phyloP scores from a whole-genome alignment of 73 alveolate genomes.

The Stentor coeruleus region DNA sequence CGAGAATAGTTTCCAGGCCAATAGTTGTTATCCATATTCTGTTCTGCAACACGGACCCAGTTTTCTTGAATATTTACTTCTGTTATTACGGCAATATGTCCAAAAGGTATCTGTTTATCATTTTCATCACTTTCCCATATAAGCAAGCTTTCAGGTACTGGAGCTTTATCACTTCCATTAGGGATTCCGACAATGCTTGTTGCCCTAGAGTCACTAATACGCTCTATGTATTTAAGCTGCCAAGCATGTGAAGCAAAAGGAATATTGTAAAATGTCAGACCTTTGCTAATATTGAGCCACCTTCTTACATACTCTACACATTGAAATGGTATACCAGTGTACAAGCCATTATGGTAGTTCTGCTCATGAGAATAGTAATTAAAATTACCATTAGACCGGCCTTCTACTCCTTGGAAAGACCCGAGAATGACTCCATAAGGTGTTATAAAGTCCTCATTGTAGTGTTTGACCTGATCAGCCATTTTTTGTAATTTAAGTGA shows the following conservation, averaged over 20 bases:
- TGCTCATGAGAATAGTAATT: background rate
- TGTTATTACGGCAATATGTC: background rate
- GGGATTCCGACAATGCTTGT: background rate
- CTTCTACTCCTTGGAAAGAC: background rate
- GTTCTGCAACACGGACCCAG: slow-evolving; percentile 5
- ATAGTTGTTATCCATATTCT: no score
- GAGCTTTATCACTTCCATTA: background rate
- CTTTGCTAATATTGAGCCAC: background rate
- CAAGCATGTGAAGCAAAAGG: background rate
- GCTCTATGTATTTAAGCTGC: background rate
- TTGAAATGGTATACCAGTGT: background rate
- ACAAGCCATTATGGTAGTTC: background rate
- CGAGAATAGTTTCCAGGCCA: background rate
- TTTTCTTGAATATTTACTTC: background rate
- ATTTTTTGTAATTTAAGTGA: no score
- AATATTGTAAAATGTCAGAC: background rate
- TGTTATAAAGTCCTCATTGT: no score
- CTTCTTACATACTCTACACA: background rate
- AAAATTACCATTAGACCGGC: background rate
- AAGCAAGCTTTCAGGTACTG: background rate
- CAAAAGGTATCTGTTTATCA: background rate
- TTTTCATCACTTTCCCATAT: background rate
- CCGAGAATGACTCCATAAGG: background rate
- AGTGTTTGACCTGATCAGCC: no score
- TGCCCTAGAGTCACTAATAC: no score